phyloP scores from a whole-genome alignment of 176 grass and related monocot species.

The Cenchrus purpureus region DNA sequence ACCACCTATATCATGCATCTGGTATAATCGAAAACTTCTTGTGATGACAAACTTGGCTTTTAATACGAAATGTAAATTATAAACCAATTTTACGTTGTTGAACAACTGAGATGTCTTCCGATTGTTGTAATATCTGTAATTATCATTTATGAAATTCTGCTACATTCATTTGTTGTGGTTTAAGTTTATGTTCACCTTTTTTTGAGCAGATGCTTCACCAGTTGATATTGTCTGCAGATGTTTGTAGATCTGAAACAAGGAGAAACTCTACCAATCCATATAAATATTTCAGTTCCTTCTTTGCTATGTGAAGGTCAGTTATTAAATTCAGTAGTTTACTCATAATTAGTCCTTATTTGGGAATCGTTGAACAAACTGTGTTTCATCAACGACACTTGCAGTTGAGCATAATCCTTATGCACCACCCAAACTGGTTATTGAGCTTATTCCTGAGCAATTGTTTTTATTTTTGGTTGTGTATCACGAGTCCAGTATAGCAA shows the following conservation, averaged over 20 bases:
- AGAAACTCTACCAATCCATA: conserved; percentile 93
- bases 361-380: background rate
- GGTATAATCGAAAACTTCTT: background rate
- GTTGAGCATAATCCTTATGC: too few relatives aligned
- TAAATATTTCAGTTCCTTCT: conserved; percentile 70
- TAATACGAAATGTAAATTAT: background rate
- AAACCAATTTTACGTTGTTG: background rate
- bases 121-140: conserved; percentile 8
- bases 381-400: too few relatives aligned
- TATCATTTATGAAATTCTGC: background rate
- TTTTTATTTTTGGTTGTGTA: too few relatives aligned
- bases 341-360: background rate
- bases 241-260: conserved; percentile 94
- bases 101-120: background rate
- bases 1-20: too few relatives aligned
- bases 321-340: conserved; percentile 2
- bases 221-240: conserved; percentile 66
- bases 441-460: too few relatives aligned
- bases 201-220: background rate
- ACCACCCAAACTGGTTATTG: too few relatives aligned
- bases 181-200: background rate
- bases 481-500: too few relatives aligned
- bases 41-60: conserved; percentile 10
- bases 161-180: background rate
- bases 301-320: conserved; percentile 93